phyloP scores from a whole-genome alignment of 2,329 filamentous ascomycete genomes.

The Exophiala bonariae region DNA sequence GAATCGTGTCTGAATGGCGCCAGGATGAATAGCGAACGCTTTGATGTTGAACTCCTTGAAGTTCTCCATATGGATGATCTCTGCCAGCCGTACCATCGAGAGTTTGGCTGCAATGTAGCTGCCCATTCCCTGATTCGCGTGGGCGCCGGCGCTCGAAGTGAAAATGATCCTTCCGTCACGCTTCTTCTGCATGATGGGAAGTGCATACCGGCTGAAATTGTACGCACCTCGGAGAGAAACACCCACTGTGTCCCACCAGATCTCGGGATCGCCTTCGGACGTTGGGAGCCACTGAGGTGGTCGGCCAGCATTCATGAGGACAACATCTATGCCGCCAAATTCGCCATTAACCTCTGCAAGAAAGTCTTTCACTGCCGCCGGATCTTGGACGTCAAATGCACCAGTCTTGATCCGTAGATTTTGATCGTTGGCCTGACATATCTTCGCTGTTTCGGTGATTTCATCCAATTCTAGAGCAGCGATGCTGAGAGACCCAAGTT shows the following conservation, averaged over 20 bases:
- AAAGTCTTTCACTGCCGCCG: conserved; percentile 36
- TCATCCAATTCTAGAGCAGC: conserved; percentile 20
- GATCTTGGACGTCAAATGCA: conserved; percentile 39
- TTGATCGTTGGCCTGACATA: conserved; percentile 20
- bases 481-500: conserved; percentile 18
- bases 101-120: conserved; percentile 24
- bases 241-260: conserved; percentile 25
- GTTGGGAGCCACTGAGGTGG: conserved; percentile 25
- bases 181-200: conserved; percentile 23
- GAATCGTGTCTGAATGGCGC: conserved; percentile 24
- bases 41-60: conserved; percentile 20
- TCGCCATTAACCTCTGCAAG: conserved; percentile 38
- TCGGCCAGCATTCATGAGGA: conserved; percentile 44
- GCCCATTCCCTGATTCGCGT: conserved; percentile 20
- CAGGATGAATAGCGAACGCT: conserved; percentile 24
- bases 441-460: conserved; percentile 18
- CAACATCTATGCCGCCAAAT: conserved; percentile 46
- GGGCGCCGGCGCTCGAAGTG: conserved; percentile 23
- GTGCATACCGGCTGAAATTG: conserved; percentile 21
- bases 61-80: conserved; percentile 25
- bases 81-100: conserved; percentile 21
- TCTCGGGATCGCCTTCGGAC: conserved; percentile 18
- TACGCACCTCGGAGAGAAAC: conserved; percentile 23
- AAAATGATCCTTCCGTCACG: conserved; percentile 22
- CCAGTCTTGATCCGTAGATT: conserved; percentile 14